Evolutionary conservation across 805 yeast genomes (phyloP).

Genomic region (Saccharomycopsis babjevae): DNA sequence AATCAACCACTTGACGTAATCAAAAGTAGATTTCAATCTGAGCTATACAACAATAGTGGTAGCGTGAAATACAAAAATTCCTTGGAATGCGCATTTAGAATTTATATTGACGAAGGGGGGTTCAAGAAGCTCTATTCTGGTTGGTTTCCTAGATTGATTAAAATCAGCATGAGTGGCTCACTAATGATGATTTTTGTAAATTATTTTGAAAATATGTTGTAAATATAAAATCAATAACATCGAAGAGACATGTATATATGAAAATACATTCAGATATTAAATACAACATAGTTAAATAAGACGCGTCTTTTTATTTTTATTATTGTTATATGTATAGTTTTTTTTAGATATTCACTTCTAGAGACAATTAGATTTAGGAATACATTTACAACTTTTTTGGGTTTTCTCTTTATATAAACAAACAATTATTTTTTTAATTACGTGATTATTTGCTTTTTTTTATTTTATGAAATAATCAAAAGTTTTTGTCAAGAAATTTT

Average conservation of each 20-base stretch:
- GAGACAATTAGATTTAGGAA: too few species aligned
- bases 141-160: conserved; percentile 56
- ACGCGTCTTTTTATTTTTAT: too few species aligned
- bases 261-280: too few species aligned
- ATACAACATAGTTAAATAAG: too few species aligned
- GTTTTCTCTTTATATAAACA: too few species aligned
- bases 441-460: too few species aligned
- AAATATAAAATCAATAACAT: background rate
- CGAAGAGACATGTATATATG: background rate
- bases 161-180: conserved; percentile 55
- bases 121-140: conserved; percentile 44
- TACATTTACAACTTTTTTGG: too few species aligned
- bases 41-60: conserved; percentile 29
- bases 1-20: conserved; percentile 88
- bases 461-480: too few species aligned
- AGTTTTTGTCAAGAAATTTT: too few species aligned
- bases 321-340: too few species aligned
- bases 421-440: too few species aligned
- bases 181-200: conserved; percentile 16
- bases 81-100: conserved; percentile 42
- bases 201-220: conserved; percentile 13
- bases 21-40: conserved; percentile 76
- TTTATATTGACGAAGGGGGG: conserved; percentile 37
- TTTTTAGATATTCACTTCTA: too few species aligned
- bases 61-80: conserved; percentile 43